Percentiles rank a stretch among this genome's conserved stretches.
These are phyloP conservation scores for Musa schizocarpa DNA, from an alignment of 176 grass and related monocot species.

Conservation along the genomic window DNA sequence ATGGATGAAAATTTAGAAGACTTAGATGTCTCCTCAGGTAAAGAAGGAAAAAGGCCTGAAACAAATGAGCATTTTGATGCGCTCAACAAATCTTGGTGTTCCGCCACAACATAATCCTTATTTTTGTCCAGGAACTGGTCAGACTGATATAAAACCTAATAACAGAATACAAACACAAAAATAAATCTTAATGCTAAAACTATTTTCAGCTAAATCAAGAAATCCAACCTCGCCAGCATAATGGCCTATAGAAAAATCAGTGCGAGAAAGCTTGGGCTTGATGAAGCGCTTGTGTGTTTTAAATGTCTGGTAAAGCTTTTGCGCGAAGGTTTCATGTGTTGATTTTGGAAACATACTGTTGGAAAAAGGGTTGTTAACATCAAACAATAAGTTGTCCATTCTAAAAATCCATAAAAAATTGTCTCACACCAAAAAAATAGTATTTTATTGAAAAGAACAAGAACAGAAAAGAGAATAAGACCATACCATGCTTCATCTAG, in stretches of 20 bases:
- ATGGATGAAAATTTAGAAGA: conserved; percentile 97
- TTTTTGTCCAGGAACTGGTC: conserved; percentile 98
- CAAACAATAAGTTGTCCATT: conserved; percentile 15
- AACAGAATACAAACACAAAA: conserved; percentile 17
- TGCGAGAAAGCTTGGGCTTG: conserved; percentile 93
- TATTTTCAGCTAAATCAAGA: conserved; percentile 9
- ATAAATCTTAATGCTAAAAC: conserved; percentile 7
- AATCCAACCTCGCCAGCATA: conserved; percentile 87
- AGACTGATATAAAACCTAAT: conserved; percentile 81
- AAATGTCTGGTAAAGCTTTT: conserved; percentile 99
- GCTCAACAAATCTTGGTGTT: conserved; percentile 87
- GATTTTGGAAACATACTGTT: conserved; percentile 96
- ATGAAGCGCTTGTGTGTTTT: conserved; percentile 75
- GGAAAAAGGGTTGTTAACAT: conserved; percentile 11
- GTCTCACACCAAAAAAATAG: neutral
- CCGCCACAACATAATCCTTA: conserved; percentile 96
- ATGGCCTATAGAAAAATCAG: conserved; percentile 86
- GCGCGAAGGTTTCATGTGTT: conserved; percentile 92
- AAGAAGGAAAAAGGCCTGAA: conserved; percentile 75
- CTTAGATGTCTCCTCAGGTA: conserved; percentile 74
- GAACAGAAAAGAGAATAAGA: conserved; percentile 12
- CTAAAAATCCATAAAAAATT: conserved; percentile 11
- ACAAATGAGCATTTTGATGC: conserved; percentile 92
- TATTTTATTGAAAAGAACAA: conserved; percentile 2
- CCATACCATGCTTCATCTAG: conserved; percentile 97